Percentiles rank a stretch among this genome's conserved stretches.
Conservation (phyloP, 2,329 filamentous ascomycete species). For the Phaeophleospora eucalypticola region DNA sequence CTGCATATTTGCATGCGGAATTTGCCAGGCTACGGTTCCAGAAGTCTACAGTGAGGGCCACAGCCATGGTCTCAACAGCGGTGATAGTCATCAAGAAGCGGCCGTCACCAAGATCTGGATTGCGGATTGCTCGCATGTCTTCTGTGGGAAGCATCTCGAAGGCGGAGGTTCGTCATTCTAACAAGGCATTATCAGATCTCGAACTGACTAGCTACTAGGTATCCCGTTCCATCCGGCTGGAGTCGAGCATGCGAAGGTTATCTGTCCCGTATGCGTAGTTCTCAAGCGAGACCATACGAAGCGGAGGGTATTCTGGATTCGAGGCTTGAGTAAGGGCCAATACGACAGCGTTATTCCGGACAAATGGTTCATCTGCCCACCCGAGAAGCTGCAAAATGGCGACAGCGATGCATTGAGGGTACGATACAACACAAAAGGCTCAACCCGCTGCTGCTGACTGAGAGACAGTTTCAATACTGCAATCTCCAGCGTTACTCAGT, state of each 20-base stretch:
- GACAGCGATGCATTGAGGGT: constrained; percentile 42
- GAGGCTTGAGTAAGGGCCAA: constrained; percentile 40
- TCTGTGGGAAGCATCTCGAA: constrained; percentile 46
- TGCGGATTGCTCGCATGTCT: constrained; percentile 47
- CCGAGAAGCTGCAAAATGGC: constrained; percentile 37
- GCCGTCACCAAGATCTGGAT: constrained; percentile 46
- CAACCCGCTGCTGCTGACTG: too few species aligned
- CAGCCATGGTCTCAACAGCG: constrained; percentile 34
- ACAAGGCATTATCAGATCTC: too few species aligned
- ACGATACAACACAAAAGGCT: too few species aligned
- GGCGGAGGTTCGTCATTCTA: constrained; percentile 40
- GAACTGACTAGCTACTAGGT: not conserved
- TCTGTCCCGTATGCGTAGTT: constrained; percentile 44
- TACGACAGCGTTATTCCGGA: constrained; percentile 43
- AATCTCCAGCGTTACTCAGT: constrained; percentile 34
- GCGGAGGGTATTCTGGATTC: constrained; percentile 43
- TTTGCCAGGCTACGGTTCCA: constrained; percentile 45
- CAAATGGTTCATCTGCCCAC: constrained; percentile 43
- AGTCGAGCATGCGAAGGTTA: not conserved
- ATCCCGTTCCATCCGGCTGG: not conserved
- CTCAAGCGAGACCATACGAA: constrained; percentile 31
- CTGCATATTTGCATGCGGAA: constrained; percentile 47
- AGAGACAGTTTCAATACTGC: constrained; percentile 48
- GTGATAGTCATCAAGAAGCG: constrained; percentile 30
- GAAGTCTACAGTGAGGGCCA: constrained; percentile 42